These are phyloP conservation scores for Trypanosoma avium DNA, from an alignment of 208 protist genomes.

Conservation along the genomic window DNA sequence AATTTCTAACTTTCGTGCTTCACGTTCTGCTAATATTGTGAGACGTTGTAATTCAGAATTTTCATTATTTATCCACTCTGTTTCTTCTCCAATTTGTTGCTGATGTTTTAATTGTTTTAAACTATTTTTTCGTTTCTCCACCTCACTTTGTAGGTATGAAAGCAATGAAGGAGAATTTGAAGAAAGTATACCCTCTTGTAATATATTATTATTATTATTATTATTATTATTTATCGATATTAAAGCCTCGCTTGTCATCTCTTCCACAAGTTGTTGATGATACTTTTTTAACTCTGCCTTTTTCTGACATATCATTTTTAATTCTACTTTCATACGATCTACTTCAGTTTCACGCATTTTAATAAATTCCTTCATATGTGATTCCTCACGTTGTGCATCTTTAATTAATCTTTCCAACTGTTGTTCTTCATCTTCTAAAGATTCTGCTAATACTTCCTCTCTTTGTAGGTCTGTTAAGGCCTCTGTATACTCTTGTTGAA, in stretches of 20 bases:
- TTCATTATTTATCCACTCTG: slow-evolving; percentile 8
- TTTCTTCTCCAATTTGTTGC: background rate
- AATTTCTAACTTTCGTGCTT: background rate
- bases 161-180: background rate
- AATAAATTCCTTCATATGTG: slow-evolving; percentile 12
- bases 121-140: background rate
- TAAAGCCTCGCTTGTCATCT: background rate
- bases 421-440: slow-evolving; percentile 15
- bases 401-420: slow-evolving; percentile 12
- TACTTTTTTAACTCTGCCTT: slow-evolving; percentile 12
- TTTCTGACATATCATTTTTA: slow-evolving; percentile 9
- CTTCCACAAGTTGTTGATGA: slow-evolving; percentile 13
- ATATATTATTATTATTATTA: background rate
- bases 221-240: too few species aligned
- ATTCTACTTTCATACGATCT: slow-evolving; percentile 18
- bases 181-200: background rate
- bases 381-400: slow-evolving; percentile 9
- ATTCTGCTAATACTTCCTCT: slow-evolving; percentile 7
- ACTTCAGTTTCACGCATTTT: slow-evolving; percentile 1
- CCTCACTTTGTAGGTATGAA: slow-evolving; percentile 10
- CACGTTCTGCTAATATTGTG: background rate
- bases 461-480: slow-evolving; percentile 21
- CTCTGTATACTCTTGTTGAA: slow-evolving; percentile 29
- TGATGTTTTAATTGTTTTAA: slow-evolving; percentile 10
- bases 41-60: slow-evolving; percentile 12